Conservation (phyloP, 2,329 filamentous ascomycete genomes). For the Colletotrichum echinochloae region DNA sequence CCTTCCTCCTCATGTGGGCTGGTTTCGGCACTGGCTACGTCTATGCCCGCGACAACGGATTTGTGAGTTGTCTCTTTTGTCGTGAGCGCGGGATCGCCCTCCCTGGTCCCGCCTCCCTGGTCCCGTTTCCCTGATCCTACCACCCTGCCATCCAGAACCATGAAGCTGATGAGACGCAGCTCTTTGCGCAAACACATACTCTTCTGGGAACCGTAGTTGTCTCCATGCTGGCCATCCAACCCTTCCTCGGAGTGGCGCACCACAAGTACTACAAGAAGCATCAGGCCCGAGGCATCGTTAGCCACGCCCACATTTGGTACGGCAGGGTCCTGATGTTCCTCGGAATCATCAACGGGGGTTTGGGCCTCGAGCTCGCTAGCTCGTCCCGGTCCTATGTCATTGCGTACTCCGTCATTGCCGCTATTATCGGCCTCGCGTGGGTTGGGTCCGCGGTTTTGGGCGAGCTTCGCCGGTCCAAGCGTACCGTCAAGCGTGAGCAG, state of each 20-base stretch:
- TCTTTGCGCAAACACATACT: slow-evolving; percentile 66
- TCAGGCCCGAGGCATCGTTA: slow-evolving; percentile 61
- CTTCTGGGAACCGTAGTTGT: slow-evolving; percentile 67
- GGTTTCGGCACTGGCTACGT: slow-evolving; percentile 70
- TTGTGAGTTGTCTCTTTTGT: slow-evolving; percentile 53
- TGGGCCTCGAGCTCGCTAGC: slow-evolving; percentile 66
- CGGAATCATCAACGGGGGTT: slow-evolving; percentile 72
- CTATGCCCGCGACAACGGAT: slow-evolving; percentile 53
- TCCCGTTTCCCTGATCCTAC: neutral
- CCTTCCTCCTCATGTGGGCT: slow-evolving; percentile 69
- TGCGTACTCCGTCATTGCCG: slow-evolving; percentile 68
- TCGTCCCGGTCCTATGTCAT: slow-evolving; percentile 58
- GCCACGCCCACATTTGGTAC: slow-evolving; percentile 72
- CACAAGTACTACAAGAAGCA: slow-evolving; percentile 65
- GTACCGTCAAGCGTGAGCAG: slow-evolving; percentile 34
- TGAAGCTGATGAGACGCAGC: slow-evolving; percentile 51
- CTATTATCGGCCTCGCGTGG: slow-evolving; percentile 61
- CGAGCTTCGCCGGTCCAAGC: slow-evolving; percentile 26
- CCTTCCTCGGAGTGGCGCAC: slow-evolving; percentile 68
- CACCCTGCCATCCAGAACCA: neutral
- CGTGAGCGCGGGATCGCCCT: slow-evolving; percentile 6
- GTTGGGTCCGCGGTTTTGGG: slow-evolving; percentile 44
- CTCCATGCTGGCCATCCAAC: slow-evolving; percentile 67
- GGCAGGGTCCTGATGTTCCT: slow-evolving; percentile 69
- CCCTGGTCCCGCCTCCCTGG: neutral